Evolutionary conservation across 495 filamentous ascomycete genomes (phyloP), one percentile per base, ranked within the genome.

Genomic region (Apodospora peruviana): DNA sequence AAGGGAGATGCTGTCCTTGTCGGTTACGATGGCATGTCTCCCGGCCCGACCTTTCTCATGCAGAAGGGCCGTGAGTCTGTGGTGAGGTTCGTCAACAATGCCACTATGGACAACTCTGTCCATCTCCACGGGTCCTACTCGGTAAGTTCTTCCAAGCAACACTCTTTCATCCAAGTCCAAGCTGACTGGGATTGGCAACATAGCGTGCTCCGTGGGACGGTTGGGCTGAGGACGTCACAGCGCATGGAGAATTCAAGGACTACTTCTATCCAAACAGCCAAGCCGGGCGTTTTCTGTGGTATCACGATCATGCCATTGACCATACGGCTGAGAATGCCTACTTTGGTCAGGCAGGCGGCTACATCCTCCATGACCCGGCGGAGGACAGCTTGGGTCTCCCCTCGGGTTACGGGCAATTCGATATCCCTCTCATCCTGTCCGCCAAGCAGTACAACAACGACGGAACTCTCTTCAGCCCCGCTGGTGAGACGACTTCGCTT

Each of bases 251-350:
- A 56, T 81, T 74, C 65, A 77, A 81, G 58, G 79, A 81, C 53
- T 82, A 81, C 60, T 81, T 79, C 56, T 81, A 77, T 57, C 78
- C 78, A 22, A 81, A 80, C 63, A 52, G 56, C 27, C 72, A 80
- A 45, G 45, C 56, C 35, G 73, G 64, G 3, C 67, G 78, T 10
- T 68, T 73, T 4, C 56, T 78, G n/a, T 82, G 79, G 78, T 81
- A 81, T 51, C 79, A 81, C 45, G 79, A 79, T 52, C 77, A 81
- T 48, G 74, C 74, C 27, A 50, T 69, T 22, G 53, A 54, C 18
- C 54, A 60, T 55, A 75, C 75, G 8, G 75, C 77, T 16, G 66
- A 71, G 32, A 78, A 80, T 51, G 76, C 74, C 18, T 79, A 77
- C 48, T 76, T 67, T 43, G 75, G 77, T 23, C 74, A 75, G 56